Base-by-base conservation (phyloP, 306 rosid species). In the Abrus pulchellus region DNA sequence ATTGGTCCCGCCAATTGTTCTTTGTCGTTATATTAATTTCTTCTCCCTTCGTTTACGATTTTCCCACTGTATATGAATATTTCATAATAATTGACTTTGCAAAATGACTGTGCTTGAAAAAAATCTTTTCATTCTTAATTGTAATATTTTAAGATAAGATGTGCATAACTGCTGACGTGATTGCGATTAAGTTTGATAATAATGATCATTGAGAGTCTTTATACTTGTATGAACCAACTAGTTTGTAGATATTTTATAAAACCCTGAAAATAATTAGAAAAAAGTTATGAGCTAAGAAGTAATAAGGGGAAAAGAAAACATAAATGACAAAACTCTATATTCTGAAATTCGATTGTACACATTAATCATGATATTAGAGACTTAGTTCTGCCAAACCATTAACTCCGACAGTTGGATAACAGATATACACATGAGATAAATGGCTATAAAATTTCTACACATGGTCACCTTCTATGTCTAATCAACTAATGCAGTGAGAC, bases 371-470 rank as follows among this genome's bases (percentile, higher is more conserved):
- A 59, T 59, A 14, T 29, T 40, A 63, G 20, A 30, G 14, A 7
- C 7, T 47, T 29, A 13, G 7, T 59, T 61, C 29, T 20, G 34
- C 54, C 36, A 44, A 67, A 68, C 8, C 74, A 49, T 63, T 14
- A n/a, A 67, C 28, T 27, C 47, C 0, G 55, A n/a, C 0, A 27
- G 14, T 43, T 69, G 44, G 72, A 68, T 48, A 27, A 47, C 60
- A 60, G 32, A 41, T 67, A 69, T 52, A 52, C 75, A 53, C 38
- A 54, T 40, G 38, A 3, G 49, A 73, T 13, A 36, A 44, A 67
- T 67, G 30, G 34, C 14, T 44, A 14, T 47, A 27, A 52, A 47
- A 3, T 68, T 57, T 34, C 64, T 59, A 10, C 1, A 41, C 14
- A 2, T 32, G 6, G 12, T 8, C 11, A 76, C 47, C 47, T 32